These are phyloP conservation scores for Pholiota adiposa DNA, from an alignment of 1,284 basidiomycete genomes.

Conservation along the genomic window DNA sequence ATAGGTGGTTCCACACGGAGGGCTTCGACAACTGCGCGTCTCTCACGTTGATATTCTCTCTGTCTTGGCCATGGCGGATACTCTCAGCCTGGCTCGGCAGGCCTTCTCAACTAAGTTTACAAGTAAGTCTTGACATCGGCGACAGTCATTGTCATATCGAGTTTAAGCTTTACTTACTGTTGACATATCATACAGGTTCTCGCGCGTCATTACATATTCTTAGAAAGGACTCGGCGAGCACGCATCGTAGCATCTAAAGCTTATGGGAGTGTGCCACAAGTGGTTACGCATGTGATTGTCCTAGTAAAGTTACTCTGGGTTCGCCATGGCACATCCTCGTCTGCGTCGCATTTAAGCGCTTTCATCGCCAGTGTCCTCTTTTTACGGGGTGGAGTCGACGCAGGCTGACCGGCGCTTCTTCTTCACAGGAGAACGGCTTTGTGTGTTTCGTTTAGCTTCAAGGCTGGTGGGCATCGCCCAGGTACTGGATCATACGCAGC, in stretches of 20 bases:
- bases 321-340: not conserved
- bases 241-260: not conserved
- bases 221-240: not conserved
- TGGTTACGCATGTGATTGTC: not conserved
- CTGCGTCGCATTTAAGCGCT: not conserved
- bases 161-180: not conserved
- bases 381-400: not conserved
- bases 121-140: not conserved
- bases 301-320: not conserved
- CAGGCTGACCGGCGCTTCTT: not conserved
- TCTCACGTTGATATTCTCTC: too few species aligned
- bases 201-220: not conserved
- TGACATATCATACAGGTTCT: not conserved
- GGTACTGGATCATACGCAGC: not conserved
- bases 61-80: too few species aligned
- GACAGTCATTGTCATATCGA: not conserved
- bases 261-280: not conserved
- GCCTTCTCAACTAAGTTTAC: too few species aligned
- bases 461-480: not conserved
- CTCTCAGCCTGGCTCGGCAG: too few species aligned
- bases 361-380: not conserved
- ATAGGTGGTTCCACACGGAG: too few species aligned
- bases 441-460: not conserved
- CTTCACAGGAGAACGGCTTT: not conserved
- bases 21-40: too few species aligned